These are phyloP conservation scores for Kuraishia ogatae DNA, from an alignment of 805 yeast genomes.

Conservation along the genomic window DNA sequence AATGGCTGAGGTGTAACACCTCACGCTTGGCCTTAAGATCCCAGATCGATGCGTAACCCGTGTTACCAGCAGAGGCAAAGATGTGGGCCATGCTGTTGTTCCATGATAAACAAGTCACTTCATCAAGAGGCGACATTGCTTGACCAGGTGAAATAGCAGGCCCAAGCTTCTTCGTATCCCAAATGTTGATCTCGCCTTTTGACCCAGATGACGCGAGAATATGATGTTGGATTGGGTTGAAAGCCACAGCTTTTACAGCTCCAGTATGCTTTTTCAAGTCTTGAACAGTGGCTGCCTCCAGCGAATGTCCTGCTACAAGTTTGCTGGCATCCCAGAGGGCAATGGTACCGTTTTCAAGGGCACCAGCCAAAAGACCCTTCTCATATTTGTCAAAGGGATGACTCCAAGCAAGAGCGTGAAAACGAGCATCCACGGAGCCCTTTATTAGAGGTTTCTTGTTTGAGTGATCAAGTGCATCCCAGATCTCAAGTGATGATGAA, in stretches of 20 bases:
- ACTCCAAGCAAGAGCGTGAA: conserved; percentile 84
- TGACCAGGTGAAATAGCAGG: conserved; percentile 59
- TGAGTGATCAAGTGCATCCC: conserved; percentile 48
- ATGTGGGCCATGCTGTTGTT: conserved; percentile 77
- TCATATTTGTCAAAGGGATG: conserved; percentile 38
- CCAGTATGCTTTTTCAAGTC: conserved; percentile 54
- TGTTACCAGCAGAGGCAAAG: conserved; percentile 80
- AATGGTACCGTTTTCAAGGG: conserved; percentile 73
- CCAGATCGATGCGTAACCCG: conserved; percentile 90
- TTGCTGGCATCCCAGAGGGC: conserved; percentile 67
- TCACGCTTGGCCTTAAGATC: conserved; percentile 83
- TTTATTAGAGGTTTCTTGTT: conserved; percentile 33
- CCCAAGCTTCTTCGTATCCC: conserved; percentile 72
- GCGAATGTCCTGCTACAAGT: conserved; percentile 31
- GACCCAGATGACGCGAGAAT: conserved; percentile 81
- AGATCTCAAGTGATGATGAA: conserved; percentile 67
- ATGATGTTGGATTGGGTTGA: conserved; percentile 66
- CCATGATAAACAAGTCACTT: conserved; percentile 80
- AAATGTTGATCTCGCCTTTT: conserved; percentile 81
- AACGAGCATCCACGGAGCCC: conserved; percentile 46
- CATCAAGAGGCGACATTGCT: conserved; percentile 74
- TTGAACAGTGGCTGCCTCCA: conserved; percentile 37
- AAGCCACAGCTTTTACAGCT: conserved; percentile 63
- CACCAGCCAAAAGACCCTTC: conserved; percentile 70
- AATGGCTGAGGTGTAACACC: conserved; percentile 75